Base-by-base conservation (phyloP, 2,329 filamentous ascomycete genomes). In the Fusarium ambrosium region DNA sequence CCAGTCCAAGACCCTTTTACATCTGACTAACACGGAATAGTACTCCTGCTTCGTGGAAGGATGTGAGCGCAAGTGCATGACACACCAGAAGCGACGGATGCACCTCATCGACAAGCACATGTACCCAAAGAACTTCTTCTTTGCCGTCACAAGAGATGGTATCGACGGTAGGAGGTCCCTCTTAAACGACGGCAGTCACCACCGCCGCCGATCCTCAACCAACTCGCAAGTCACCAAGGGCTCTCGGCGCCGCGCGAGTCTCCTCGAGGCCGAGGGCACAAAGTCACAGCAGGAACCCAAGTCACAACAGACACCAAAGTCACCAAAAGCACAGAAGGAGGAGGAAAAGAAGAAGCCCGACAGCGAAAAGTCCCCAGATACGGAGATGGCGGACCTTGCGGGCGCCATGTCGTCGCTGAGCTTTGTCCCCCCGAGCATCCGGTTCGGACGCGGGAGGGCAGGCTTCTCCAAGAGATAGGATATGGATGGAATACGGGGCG, bases 41-140 rank as follows among this genome's bases (percentile, higher is more conserved):
- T 98, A 93, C 83, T 92, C 91, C 6, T 99, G 97, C 84, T 97
- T 98, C 79, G 92, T 98, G 8, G 93, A 98, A 80, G 92, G 89
- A 59, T 99, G 97, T 82, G 94, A 97, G 69, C 90, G 93, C 75
- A 92, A 95, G 81, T 98, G 95, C 84, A 91, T 90, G 65, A 95
- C 94, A 5, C 92, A 93, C 34, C 92, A 94, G 79, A 98, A 98
- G 83, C 90, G 97, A 53, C 89, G 94, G 37, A 90, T 94, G 81
- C 96, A 99, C 86, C 87, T 98, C 75, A 94, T 98, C 76, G 95
- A 98, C 86, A 98, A 98, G 85, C 97, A 99, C 83, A 89, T 92
- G 84, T 99, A 97, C 80, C 96, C 95, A 13, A 91, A 90, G 80
- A 93, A 94, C 78, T 98, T 95, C 84, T 96, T 97, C 83, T 98